phyloP scores from a whole-genome alignment of 164 flowering plant genomes.

The Chimonanthus salicifolius region DNA sequence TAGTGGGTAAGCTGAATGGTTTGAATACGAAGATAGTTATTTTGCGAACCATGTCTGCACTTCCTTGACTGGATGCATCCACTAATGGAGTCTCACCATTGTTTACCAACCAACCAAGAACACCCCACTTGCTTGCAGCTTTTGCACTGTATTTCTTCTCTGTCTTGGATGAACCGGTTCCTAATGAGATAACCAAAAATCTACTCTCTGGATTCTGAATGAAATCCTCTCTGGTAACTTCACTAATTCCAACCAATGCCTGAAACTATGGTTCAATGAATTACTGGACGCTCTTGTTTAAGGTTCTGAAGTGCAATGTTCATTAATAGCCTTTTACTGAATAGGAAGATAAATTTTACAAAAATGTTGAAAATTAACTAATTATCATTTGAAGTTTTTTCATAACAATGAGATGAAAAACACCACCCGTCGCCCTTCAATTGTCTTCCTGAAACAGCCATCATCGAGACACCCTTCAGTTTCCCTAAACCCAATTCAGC shows the following conservation, averaged over 20 bases:
- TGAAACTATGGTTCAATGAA: background rate
- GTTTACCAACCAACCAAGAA: constrained; percentile 5
- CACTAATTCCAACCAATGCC: constrained; percentile 6
- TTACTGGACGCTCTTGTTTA: background rate
- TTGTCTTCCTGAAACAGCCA: too few relatives aligned
- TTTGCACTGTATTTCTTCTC: constrained; percentile 7
- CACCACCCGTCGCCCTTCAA: too few relatives aligned
- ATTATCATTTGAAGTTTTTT: background rate
- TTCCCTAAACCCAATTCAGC: too few relatives aligned
- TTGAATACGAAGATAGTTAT: constrained; percentile 6
- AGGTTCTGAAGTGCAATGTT: background rate
- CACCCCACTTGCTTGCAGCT: constrained; percentile 7
- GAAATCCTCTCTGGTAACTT: constrained; percentile 1
- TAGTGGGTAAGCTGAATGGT: background rate
- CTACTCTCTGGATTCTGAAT: background rate
- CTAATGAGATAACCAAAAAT: constrained; percentile 11
- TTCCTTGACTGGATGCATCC: constrained; percentile 7
- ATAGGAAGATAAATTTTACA: too few relatives aligned
- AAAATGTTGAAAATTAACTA: too few relatives aligned
- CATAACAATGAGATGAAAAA: background rate
- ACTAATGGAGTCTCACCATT: constrained; percentile 1
- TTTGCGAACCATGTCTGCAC: constrained; percentile 7
- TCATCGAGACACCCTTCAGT: too few relatives aligned
- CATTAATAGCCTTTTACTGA: background rate
- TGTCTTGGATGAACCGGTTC: constrained; percentile 4